phyloP scores from a whole-genome alignment of 805 yeast genomes.

The Komagataella populi region DNA sequence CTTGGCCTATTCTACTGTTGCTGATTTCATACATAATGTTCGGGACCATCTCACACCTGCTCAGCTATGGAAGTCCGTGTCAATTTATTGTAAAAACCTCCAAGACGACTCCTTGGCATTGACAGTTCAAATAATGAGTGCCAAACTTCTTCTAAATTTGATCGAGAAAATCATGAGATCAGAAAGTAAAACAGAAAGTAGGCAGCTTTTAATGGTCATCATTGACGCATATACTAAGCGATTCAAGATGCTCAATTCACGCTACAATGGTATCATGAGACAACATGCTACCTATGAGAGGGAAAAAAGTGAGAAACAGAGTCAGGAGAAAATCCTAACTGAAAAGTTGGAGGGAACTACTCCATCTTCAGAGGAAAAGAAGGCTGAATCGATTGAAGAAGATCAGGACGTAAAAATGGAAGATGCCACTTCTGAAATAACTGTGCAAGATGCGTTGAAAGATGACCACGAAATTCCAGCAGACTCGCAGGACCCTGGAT shows the following conservation, averaged over 20 bases:
- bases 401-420: constrained; percentile 1
- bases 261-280: constrained; percentile 50
- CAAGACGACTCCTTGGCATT: constrained; percentile 74
- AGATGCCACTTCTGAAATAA: constrained; percentile 2
- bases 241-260: constrained; percentile 61
- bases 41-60: constrained; percentile 69
- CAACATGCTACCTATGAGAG: constrained; percentile 42
- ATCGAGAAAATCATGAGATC: constrained; percentile 80
- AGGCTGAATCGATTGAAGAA: constrained; percentile 6
- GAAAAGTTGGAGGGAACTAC: constrained; percentile 1
- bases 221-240: constrained; percentile 81
- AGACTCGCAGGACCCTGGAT: constrained; percentile 3
- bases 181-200: constrained; percentile 68
- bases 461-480: constrained; percentile 1
- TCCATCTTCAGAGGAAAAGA: constrained; percentile 1
- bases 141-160: constrained; percentile 73
- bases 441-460: constrained; percentile 8
- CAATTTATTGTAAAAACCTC: constrained; percentile 65
- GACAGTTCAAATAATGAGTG: constrained; percentile 94
- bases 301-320: constrained; percentile 26
- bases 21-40: constrained; percentile 89
- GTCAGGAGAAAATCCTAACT: constrained; percentile 7
- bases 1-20: constrained; percentile 86
- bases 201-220: constrained; percentile 75
- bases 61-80: constrained; percentile 81